phyloP scores from a whole-genome alignment of 805 yeast species.

The Aciculoconidium aculeatum region DNA sequence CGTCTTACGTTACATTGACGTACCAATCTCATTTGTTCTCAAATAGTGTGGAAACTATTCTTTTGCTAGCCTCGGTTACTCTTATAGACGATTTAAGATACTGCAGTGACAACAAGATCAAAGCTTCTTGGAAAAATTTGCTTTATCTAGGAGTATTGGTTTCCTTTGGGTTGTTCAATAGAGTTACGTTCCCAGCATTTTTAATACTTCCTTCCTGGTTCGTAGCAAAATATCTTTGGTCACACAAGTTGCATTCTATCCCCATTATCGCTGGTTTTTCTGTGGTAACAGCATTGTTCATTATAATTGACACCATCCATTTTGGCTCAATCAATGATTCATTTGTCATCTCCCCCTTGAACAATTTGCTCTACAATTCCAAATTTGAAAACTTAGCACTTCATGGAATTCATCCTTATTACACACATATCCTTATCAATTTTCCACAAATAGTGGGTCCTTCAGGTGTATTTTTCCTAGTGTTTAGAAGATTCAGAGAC shows the following conservation, averaged over 20 bases:
- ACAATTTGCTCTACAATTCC: conserved; percentile 70
- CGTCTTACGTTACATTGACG: conserved; percentile 66
- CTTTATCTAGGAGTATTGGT: conserved; percentile 42
- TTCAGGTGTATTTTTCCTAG: conserved; percentile 40
- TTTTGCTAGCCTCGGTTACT: conserved; percentile 46
- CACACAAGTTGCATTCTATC: conserved; percentile 29
- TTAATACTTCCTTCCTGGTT: conserved; percentile 55
- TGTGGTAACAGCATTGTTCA: conserved; percentile 28
- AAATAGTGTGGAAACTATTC: conserved; percentile 71
- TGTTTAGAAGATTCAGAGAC: conserved; percentile 25
- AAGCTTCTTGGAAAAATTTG: conserved; percentile 8
- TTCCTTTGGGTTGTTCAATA: conserved; percentile 71
- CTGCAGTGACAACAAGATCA: conserved; percentile 10
- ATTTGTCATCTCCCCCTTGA: conserved; percentile 64
- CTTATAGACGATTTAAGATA: conserved; percentile 40
- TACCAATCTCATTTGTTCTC: conserved; percentile 86
- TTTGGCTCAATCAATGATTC: conserved; percentile 20
- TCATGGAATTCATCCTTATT: conserved; percentile 83
- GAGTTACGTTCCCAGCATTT: conserved; percentile 80
- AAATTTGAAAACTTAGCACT: conserved; percentile 49
- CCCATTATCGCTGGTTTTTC: conserved; percentile 23
- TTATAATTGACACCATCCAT: conserved; percentile 50
- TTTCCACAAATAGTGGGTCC: conserved; percentile 85
- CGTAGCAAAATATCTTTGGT: conserved; percentile 38
- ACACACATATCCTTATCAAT: conserved; percentile 69